Evolutionary conservation across 2,329 filamentous ascomycete genomes (phyloP), one percentile per base, ranked within the genome.

Genomic region (Aspergillus sp.): DNA sequence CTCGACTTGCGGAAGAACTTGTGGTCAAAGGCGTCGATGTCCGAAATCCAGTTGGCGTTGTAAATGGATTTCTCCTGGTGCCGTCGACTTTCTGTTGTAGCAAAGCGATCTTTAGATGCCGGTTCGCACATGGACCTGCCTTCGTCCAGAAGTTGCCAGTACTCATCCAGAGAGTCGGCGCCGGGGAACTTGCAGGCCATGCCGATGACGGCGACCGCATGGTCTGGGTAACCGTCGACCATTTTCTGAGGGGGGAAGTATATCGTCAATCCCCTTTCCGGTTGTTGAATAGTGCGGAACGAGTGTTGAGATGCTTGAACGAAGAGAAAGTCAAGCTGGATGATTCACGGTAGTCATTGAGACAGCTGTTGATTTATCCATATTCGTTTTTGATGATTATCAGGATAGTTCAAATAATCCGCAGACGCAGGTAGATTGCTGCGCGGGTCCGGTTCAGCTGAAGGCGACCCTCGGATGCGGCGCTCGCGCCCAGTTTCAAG

Each of bases 181-280:
- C 75, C 75, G 0, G 78, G 69, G 0, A 72, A 65, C 31, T 76
- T 71, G 50, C 66, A 61, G 0, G 77, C 68, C 75, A 80, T 76
- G 6, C 78, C 77, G 4, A 81, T 63, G 1, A 81, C 67, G 3
- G 77, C 78, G 46, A 80, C 11, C 9, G 34, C 34, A 4, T 1
- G 13, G 11, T 41, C 34, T 41, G 34, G 34, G 11, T 41, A 41
- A 5, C 34, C 34, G 9, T 17, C 34, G 34, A 41, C 11, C 11
- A 41, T 15, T 5, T 15, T 41, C 9, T 13, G 11, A 15, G 34
- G 19, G 19, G 19, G 19, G 19, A 19, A 19, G 7, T 38, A 3
- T 2, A 38, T 38, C 31, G 9, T 38, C 8, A 11, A 11, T 41
- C 34, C 13, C 34, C 5, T 13, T 41, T 41, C 34, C 34, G 34